phyloP scores from a whole-genome alignment of 371 early-diverging fungal species.

The Apophysomyces elegans region DNA sequence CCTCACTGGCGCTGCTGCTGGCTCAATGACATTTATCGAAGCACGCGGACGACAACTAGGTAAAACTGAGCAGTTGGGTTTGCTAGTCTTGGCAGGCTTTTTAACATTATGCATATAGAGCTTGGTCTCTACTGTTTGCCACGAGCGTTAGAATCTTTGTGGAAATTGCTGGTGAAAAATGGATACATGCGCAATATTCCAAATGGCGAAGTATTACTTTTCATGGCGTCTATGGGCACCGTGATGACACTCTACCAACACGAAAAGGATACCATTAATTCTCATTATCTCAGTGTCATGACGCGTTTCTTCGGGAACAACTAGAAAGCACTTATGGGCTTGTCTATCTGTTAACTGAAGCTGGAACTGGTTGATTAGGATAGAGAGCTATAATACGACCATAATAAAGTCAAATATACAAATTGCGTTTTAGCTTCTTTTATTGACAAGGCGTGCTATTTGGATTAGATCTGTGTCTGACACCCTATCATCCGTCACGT shows the following conservation, averaged over 20 bases:
- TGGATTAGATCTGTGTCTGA: too few species aligned
- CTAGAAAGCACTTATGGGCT: conserved; percentile 33
- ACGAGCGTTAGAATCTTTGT: conserved; percentile 77
- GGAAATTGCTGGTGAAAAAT: conserved; percentile 61
- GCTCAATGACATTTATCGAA: conserved; percentile 75
- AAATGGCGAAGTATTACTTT: conserved; percentile 65
- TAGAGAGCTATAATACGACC: neutral
- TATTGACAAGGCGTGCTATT: too few species aligned
- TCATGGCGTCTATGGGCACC: conserved; percentile 77
- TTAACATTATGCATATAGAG: conserved; percentile 46
- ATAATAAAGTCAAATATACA: too few species aligned
- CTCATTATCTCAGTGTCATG: conserved; percentile 78
- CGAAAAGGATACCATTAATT: conserved; percentile 71
- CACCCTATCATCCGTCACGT: too few species aligned
- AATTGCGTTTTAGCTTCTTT: too few species aligned
- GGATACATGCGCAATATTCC: conserved; percentile 48
- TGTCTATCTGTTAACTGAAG: neutral
- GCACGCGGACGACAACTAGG: conserved; percentile 73
- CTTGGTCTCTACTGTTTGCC: conserved; percentile 84
- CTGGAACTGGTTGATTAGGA: neutral
- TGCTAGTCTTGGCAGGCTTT: neutral
- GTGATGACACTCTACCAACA: conserved; percentile 86
- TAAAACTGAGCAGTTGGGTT: conserved; percentile 10
- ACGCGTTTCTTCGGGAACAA: conserved; percentile 87
- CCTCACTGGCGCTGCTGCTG: conserved; percentile 70